A percentile compares a stretch with the other conserved stretches of the same genome.
Conservation (phyloP, 2,329 filamentous ascomycete genomes). For the Bipolaris victoriae region DNA sequence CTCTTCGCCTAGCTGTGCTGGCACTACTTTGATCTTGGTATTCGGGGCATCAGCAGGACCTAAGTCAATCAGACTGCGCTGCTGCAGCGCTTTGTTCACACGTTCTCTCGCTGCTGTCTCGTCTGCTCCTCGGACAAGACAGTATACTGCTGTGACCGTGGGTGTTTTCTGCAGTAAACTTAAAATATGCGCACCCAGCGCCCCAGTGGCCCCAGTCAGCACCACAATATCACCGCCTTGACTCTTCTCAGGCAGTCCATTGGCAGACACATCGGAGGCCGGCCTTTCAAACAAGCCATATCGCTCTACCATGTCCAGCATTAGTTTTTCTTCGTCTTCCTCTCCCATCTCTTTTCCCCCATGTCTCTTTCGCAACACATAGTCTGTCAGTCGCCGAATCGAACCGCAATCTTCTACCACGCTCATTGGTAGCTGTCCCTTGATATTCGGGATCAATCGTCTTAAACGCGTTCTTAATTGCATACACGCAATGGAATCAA, state of each 20-base stretch:
- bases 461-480: constrained; percentile 55
- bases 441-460: constrained; percentile 43
- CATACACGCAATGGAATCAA: constrained; percentile 66
- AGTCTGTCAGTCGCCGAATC: constrained; percentile 51
- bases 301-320: constrained; percentile 56
- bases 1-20: constrained; percentile 55
- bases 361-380: constrained; percentile 50
- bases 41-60: constrained; percentile 17
- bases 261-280: not conserved
- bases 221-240: constrained; percentile 34
- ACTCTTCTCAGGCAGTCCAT: constrained; percentile 3
- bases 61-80: constrained; percentile 39
- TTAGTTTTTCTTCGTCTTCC: constrained; percentile 50
- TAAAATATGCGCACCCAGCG: constrained; percentile 60
- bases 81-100: constrained; percentile 41
- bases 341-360: constrained; percentile 39
- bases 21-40: constrained; percentile 56
- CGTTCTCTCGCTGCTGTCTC: constrained; percentile 40
- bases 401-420: constrained; percentile 66
- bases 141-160: constrained; percentile 58
- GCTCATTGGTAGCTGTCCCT: constrained; percentile 59
- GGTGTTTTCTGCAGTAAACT: constrained; percentile 50
- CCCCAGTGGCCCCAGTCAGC: constrained; percentile 59
- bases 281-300: constrained; percentile 53
- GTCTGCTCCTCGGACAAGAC: constrained; percentile 60